Base-by-base conservation (phyloP, 805 yeast species). In the Kazachstania bromeliacearum region DNA sequence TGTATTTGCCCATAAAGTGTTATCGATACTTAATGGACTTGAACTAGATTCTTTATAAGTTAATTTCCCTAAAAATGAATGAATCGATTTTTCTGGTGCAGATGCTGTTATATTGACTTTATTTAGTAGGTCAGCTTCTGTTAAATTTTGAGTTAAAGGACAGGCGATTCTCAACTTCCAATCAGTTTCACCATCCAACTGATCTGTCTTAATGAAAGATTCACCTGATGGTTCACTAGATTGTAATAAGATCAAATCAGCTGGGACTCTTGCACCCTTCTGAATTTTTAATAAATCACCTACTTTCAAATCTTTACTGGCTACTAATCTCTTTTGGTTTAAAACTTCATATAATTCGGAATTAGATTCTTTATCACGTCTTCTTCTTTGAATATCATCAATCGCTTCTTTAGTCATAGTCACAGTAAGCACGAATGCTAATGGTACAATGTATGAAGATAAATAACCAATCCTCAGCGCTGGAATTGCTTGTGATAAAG, bases 181-280 rank as follows among this genome's bases (percentile, higher is more conserved):
- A 62, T 92, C 99, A 5, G 99, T 92, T 59, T 92, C 99, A 54
- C 99, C 99, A 59, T 92, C 99, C 34, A 92, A 67, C 62, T 92
- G 99, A 64, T 92, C 99, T 0, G 99, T 92, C 50, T 94, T 83
- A 45, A 92, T 84, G 51, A 94, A 92, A 2, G 88, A 72, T 53
- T 92, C 99, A 6, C 96, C 96, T 3, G 72, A 68, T 2, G 68
- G 54, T 53, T 85, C 96, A 38, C 85, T 77, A 1, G 95, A 79
- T 53, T 85, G 94, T 30, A 92, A 62, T 19, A 92, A 60, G 6
- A 92, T 64, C 76, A 87, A 70, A 59, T 92, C 99, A 0, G 98
- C 97, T 0, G 99, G 99, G 2, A 92, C 74, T 37, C 98, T 73
- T 39, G 73, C 76, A 51, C 82, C 94, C 48, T 88, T 89, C 46